Base-by-base conservation (phyloP, 768 basidiomycete genomes). In the Panus rudis region DNA sequence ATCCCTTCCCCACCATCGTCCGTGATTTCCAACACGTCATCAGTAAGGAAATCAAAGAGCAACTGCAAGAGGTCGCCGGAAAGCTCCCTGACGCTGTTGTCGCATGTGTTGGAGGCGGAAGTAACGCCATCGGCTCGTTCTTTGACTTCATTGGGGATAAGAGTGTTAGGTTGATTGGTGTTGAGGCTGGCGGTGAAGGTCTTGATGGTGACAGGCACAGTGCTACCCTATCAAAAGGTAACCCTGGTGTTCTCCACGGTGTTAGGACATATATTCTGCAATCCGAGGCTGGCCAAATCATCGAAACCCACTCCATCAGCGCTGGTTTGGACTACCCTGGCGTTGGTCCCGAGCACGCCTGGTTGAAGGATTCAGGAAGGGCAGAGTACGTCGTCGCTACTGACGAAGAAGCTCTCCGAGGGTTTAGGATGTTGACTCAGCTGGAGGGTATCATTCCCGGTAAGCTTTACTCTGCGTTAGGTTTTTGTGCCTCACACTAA, bases 1-100 rank as follows among this genome's bases (percentile, higher is more conserved):
- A 97, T 63, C 96, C 96, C 2, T 98, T 99, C 80, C 96, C 96
- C 2, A 98, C 96, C 17, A 90, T 99, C 46, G 96, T 99, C 32
- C 84, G 96, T 37, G 96, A 99, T 64, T 98, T 93, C 77, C 96
- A 99, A 60, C 81, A 83, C 52, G 78, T 98, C 27, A 99, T 99
- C 52, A 85, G 94, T 3, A 70, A 83, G 59, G 96, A 99, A 66
- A 96, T 98, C 68, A 98, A 92, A 65, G 66, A 67, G 14, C 96
- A 98, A 63, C 61, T 98, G 49, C 63, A 75, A 41, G 81, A 76
- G 41, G 66, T 63, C 33, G 73, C 71, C 34, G 86, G 88, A 17
- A 96, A 93, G 63, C 78, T 98, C 4, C 96, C 94, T 6, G 92
- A 98, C 52, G 88, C 78, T 4, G 79, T 99, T 33, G 85, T 98